Evolutionary conservation across 2,329 filamentous ascomycete genomes (phyloP).

Genomic region (Penicillium sp.): DNA sequence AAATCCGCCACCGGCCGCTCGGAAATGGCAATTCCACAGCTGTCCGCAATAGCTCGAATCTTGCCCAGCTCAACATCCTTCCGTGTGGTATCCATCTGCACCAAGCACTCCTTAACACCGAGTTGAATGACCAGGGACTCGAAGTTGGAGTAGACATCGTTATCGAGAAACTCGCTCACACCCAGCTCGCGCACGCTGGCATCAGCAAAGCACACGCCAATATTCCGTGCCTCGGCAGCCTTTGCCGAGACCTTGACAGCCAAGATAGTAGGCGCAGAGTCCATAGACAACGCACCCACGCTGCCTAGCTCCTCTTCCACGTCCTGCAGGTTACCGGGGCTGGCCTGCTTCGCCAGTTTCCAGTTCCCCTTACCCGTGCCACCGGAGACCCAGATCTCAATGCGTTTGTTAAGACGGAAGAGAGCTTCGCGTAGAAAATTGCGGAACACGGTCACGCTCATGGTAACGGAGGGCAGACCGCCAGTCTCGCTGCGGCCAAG

Average conservation of each 20-base stretch:
- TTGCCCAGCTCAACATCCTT: constrained; percentile 89
- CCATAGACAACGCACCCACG: constrained; percentile 57
- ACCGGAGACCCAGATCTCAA: constrained; percentile 81
- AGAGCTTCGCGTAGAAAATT: constrained; percentile 93
- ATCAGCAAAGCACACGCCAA: constrained; percentile 96
- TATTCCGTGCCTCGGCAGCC: constrained; percentile 73
- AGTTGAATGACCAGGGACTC: constrained; percentile 94
- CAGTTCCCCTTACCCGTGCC: constrained; percentile 74
- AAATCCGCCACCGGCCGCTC: constrained; percentile 76
- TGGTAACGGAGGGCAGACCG: constrained; percentile 88
- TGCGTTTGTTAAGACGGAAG: constrained; percentile 80
- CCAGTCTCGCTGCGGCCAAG: constrained; percentile 78
- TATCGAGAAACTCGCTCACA: constrained; percentile 97
- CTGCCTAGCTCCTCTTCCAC: constrained; percentile 89
- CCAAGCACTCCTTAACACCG: constrained; percentile 85
- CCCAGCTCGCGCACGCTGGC: constrained; percentile 92
- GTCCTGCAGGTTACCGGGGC: constrained; percentile 92
- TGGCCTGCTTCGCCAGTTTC: constrained; percentile 88
- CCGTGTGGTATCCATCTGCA: constrained; percentile 71
- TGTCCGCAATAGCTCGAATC: constrained; percentile 81
- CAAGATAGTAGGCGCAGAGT: constrained; percentile 88
- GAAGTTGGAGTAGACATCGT: constrained; percentile 96
- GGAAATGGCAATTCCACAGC: constrained; percentile 83
- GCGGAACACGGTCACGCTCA: constrained; percentile 90
- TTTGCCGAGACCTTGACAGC: constrained; percentile 91